phyloP scores from a whole-genome alignment of 345 rosid genomes.

The Eucalyptus tenuipes region DNA sequence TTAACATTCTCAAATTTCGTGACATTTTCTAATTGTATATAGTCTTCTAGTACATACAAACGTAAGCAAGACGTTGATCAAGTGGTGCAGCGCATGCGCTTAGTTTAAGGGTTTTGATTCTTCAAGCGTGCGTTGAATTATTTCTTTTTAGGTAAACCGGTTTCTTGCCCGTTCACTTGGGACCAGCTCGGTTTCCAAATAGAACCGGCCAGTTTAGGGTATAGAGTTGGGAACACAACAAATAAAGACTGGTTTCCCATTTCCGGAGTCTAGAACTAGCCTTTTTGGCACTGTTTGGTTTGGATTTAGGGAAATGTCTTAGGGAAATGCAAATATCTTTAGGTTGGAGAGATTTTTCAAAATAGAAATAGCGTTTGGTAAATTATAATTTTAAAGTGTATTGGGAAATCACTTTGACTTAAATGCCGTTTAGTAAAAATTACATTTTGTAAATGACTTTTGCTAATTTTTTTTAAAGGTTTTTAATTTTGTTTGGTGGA shows the following conservation, averaged over 20 bases:
- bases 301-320: too few species aligned
- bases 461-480: fast-evolving
- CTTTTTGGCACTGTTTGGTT: too few species aligned
- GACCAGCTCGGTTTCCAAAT: neutral
- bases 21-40: neutral
- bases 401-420: too few species aligned
- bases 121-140: neutral
- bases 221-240: neutral
- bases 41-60: neutral
- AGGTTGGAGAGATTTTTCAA: too few species aligned
- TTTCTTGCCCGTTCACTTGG: neutral
- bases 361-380: too few species aligned
- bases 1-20: neutral
- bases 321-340: too few species aligned
- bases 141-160: neutral
- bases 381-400: too few species aligned
- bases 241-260: neutral
- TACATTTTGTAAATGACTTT: too few species aligned
- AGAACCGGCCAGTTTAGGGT: neutral
- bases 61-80: neutral
- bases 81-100: neutral
- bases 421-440: too few species aligned
- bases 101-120: neutral
- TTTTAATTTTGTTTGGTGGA: too few species aligned
- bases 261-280: too few species aligned